Evolutionary conservation across 75 land plant species (phyloP).

Genomic region (Cryptomeria japonica): DNA sequence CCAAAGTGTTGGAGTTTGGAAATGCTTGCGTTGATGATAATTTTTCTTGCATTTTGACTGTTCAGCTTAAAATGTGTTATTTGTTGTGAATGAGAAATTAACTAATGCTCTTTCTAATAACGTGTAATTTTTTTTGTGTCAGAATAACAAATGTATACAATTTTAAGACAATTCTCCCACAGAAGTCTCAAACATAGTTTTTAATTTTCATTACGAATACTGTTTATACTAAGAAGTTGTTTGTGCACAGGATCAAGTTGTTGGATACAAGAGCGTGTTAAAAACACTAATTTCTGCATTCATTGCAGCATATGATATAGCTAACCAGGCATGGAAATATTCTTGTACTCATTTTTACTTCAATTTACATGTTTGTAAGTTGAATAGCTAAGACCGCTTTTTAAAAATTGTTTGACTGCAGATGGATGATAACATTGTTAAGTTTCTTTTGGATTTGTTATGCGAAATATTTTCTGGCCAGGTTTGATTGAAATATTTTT

Average conservation of each 20-base stretch:
- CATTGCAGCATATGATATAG: conserved; percentile 87
- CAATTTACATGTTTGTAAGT: not conserved
- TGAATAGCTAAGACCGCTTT: not conserved
- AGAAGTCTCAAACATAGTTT: not conserved
- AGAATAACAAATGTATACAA: not conserved
- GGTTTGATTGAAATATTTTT: conserved; percentile 43
- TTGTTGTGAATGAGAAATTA: not conserved
- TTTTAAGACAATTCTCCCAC: not conserved
- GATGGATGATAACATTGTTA: conserved; percentile 43
- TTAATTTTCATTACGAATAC: not conserved
- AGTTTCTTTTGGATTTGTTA: conserved; percentile 59
- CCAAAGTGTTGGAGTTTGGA: not conserved
- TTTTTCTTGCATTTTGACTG: not conserved
- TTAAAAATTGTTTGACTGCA: conserved; percentile 27
- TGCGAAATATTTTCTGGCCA: conserved; percentile 83
- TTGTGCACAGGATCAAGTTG: conserved; percentile 56
- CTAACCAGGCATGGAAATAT: conserved; percentile 49
- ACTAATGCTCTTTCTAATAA: not conserved
- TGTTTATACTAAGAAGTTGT: not conserved
- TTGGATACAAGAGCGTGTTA: conserved; percentile 81
- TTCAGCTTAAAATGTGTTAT: not conserved
- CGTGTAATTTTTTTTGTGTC: not conserved
- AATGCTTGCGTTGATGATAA: not conserved
- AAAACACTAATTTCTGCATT: conserved; percentile 83
- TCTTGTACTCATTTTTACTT: conserved; percentile 1